These are phyloP conservation scores for Huntiella moniliformis DNA, from an alignment of 2,329 filamentous ascomycete species.

Conservation along the genomic window DNA sequence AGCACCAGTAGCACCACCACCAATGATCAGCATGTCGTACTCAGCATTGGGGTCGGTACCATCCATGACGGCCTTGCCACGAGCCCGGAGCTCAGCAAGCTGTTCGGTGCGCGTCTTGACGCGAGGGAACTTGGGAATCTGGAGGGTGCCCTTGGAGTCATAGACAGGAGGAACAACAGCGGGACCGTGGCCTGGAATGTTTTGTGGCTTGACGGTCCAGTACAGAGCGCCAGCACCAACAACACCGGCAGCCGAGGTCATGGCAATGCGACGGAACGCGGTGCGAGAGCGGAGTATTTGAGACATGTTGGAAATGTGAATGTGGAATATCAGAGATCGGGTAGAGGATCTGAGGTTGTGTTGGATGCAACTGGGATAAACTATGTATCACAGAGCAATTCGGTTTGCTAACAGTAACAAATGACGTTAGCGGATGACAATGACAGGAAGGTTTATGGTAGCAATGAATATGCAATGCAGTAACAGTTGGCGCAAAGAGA, in stretches of 20 bases:
- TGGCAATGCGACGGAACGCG: constrained; percentile 24
- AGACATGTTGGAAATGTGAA: constrained; percentile 3
- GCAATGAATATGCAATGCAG: background rate
- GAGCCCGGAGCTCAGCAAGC: constrained; percentile 38
- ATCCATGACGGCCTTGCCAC: constrained; percentile 13
- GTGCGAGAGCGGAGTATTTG: constrained; percentile 10
- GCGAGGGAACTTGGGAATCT: constrained; percentile 45
- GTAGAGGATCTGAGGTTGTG: background rate
- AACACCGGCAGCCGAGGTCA: constrained; percentile 24
- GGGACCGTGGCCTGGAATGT: constrained; percentile 51
- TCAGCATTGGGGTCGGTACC: constrained; percentile 20
- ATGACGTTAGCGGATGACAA: too few relatives aligned
- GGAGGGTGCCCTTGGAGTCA: constrained; percentile 48
- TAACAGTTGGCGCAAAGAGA: background rate
- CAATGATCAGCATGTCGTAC: constrained; percentile 54
- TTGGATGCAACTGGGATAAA: background rate
- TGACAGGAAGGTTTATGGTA: too few relatives aligned
- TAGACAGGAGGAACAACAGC: constrained; percentile 53
- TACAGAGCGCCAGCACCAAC: constrained; percentile 27
- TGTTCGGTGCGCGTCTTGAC: constrained; percentile 45
- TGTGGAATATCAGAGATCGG: background rate
- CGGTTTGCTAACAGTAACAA: too few relatives aligned
- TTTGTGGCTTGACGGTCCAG: constrained; percentile 46
- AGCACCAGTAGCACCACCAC: constrained; percentile 51
- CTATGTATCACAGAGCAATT: background rate